Conservation (phyloP, 495 filamentous ascomycete species). For the Symbiotaphrina buchneri region DNA sequence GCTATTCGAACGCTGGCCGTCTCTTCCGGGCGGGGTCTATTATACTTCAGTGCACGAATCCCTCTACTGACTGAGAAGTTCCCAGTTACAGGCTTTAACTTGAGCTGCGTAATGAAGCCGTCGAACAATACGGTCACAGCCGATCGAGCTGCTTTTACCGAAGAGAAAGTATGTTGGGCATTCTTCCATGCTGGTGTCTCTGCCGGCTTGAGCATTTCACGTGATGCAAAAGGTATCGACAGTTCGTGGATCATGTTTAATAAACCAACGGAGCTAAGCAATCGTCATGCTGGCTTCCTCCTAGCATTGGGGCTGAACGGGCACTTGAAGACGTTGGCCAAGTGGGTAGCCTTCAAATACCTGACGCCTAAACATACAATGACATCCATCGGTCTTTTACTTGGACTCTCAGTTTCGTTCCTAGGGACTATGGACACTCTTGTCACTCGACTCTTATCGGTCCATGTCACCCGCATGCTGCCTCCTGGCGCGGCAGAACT, state of each 20-base stretch:
- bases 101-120: slow-evolving; percentile 76
- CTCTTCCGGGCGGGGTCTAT: slow-evolving; percentile 59
- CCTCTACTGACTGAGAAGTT: slow-evolving; percentile 83
- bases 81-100: slow-evolving; percentile 64
- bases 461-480: slow-evolving; percentile 91
- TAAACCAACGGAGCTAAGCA: slow-evolving; percentile 77
- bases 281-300: slow-evolving; percentile 84
- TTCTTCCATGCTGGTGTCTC: slow-evolving; percentile 95
- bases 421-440: slow-evolving; percentile 91
- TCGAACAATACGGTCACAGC: slow-evolving; percentile 73
- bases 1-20: slow-evolving; percentile 75
- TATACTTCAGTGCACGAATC: slow-evolving; percentile 62
- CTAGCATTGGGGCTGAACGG: slow-evolving; percentile 88
- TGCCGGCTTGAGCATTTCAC: slow-evolving; percentile 74
- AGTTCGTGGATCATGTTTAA: slow-evolving; percentile 98
- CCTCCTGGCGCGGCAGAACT: slow-evolving; percentile 80
- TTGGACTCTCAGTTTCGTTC: slow-evolving; percentile 83
- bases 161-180: slow-evolving; percentile 94
- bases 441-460: slow-evolving; percentile 80
- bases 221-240: slow-evolving; percentile 78
- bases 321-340: slow-evolving; percentile 76
- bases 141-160: slow-evolving; percentile 60
- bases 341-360: slow-evolving; percentile 98
- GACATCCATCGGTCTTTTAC: slow-evolving; percentile 87
- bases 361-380: slow-evolving; percentile 95